A percentile compares a stretch with the other conserved stretches of the same genome.
Conservation (phyloP, 2,329 filamentous ascomycete genomes). For the Alternaria angustiovoidea region DNA sequence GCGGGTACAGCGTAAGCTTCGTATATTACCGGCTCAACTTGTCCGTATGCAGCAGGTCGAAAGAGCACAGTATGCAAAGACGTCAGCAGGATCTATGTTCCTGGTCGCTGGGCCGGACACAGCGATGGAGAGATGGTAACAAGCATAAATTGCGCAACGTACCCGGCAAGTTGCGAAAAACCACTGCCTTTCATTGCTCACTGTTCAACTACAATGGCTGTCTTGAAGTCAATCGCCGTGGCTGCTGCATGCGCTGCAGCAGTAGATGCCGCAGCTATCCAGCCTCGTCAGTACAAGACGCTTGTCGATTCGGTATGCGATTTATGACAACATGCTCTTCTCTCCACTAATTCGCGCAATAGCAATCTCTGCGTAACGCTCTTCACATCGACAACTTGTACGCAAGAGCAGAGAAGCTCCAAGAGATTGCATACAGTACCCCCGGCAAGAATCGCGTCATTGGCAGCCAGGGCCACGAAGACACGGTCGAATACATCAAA, state of each 20-base stretch:
- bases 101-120: slow-evolving; percentile 19
- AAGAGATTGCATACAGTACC: slow-evolving; percentile 52
- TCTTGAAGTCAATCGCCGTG: slow-evolving; percentile 35
- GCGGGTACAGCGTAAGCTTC: slow-evolving; percentile 12
- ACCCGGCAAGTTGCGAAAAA: slow-evolving; percentile 1
- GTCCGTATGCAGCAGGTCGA: slow-evolving; percentile 31
- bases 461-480: slow-evolving; percentile 50
- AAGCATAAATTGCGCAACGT: slow-evolving; percentile 24
- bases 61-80: slow-evolving; percentile 14
- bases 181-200: slow-evolving; percentile 6
- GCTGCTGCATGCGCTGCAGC: slow-evolving; percentile 31
- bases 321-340: no score
- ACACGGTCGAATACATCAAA: slow-evolving; percentile 51
- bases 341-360: not conserved
- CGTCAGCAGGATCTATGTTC: slow-evolving; percentile 17
- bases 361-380: slow-evolving; percentile 36
- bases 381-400: slow-evolving; percentile 38
- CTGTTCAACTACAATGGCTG: slow-evolving; percentile 16
- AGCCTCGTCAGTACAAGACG: slow-evolving; percentile 31
- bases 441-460: slow-evolving; percentile 53
- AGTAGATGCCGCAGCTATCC: slow-evolving; percentile 32
- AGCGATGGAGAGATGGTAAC: not conserved
- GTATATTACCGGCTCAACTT: slow-evolving; percentile 17
- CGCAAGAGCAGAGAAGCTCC: slow-evolving; percentile 43
- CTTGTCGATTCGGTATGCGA: slow-evolving; percentile 38